Conservation (phyloP, 768 basidiomycete genomes). For the Auricularia heimuer region DNA sequence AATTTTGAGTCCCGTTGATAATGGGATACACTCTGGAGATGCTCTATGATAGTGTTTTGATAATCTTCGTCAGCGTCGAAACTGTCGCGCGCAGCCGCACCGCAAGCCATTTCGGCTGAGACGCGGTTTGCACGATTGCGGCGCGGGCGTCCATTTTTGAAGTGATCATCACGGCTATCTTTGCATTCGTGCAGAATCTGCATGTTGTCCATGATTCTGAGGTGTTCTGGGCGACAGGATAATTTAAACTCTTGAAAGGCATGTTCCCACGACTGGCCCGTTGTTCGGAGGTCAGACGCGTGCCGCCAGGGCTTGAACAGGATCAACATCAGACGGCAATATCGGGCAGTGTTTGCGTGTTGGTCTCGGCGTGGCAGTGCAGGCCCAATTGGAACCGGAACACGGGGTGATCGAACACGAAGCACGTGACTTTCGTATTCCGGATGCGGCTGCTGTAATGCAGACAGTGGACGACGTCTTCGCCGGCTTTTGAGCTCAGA, state of each 20-base stretch:
- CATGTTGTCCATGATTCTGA: constrained; percentile 28
- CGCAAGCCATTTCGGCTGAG: neutral
- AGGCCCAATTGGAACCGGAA: constrained; percentile 29
- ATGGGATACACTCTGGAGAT: constrained; percentile 9
- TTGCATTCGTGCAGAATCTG: constrained; percentile 33
- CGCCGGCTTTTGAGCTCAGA: neutral
- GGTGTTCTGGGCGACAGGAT: constrained; percentile 4
- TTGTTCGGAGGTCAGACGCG: constrained; percentile 16
- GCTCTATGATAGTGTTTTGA: constrained; percentile 12
- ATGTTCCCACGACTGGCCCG: constrained; percentile 18
- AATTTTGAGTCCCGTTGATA: constrained; percentile 3
- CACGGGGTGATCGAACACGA: constrained; percentile 4
- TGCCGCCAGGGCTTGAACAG: constrained; percentile 18
- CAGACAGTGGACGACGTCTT: neutral
- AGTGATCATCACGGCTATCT: constrained; percentile 10
- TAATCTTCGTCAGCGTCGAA: constrained; percentile 2
- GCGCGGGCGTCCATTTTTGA: constrained; percentile 10
- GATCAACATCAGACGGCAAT: constrained; percentile 25
- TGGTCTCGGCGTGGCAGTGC: constrained; percentile 23
- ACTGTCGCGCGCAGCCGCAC: constrained; percentile 2
- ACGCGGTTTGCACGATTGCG: neutral
- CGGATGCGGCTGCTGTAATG: constrained; percentile 13
- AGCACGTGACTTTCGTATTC: constrained; percentile 16
- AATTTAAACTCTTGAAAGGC: constrained; percentile 19
- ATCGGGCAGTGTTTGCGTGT: constrained; percentile 10